Conservation (phyloP, 2,329 filamentous ascomycete species). For the Cladosporium phlei region DNA sequence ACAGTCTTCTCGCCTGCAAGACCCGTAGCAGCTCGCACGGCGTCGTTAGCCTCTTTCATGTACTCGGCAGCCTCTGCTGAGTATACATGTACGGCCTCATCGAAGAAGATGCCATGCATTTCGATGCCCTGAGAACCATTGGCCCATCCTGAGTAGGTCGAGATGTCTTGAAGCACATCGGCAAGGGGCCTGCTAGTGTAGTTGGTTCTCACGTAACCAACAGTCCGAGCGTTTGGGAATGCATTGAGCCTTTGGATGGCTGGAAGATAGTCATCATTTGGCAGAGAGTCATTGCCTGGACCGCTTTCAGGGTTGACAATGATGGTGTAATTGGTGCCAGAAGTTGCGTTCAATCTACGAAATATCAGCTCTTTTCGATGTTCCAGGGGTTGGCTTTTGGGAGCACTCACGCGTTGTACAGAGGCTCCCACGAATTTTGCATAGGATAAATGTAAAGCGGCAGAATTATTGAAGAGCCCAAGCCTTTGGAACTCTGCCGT, state of each 20-base stretch:
- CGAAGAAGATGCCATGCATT: constrained; percentile 27
- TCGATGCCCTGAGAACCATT: constrained; percentile 14
- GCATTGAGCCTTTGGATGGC: constrained; percentile 25
- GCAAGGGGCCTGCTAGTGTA: constrained; percentile 20
- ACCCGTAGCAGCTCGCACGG: constrained; percentile 17
- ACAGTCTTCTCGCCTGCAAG: constrained; percentile 16
- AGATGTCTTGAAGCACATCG: constrained; percentile 22
- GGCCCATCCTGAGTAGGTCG: constrained; percentile 25
- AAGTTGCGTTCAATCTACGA: constrained; percentile 14
- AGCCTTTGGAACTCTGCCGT: constrained; percentile 12
- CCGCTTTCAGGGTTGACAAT: constrained; percentile 23
- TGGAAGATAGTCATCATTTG: constrained; percentile 24
- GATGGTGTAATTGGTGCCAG: constrained; percentile 20
- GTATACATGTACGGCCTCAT: constrained; percentile 21
- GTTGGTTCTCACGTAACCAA: constrained; percentile 26
- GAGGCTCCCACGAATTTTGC: constrained; percentile 16
- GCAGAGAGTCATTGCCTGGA: constrained; percentile 15
- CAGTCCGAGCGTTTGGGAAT: constrained; percentile 23
- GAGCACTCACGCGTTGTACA: constrained; percentile 19
- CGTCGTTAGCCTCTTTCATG: constrained; percentile 16
- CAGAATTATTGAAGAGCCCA: constrained; percentile 16
- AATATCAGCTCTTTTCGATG: neutral
- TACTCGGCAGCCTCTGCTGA: constrained; percentile 12
- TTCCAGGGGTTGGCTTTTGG: too few species aligned
- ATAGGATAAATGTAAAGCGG: constrained; percentile 21